Conservation (phyloP, 768 basidiomycete species). For the Rhizopogon vinicolor region DNA sequence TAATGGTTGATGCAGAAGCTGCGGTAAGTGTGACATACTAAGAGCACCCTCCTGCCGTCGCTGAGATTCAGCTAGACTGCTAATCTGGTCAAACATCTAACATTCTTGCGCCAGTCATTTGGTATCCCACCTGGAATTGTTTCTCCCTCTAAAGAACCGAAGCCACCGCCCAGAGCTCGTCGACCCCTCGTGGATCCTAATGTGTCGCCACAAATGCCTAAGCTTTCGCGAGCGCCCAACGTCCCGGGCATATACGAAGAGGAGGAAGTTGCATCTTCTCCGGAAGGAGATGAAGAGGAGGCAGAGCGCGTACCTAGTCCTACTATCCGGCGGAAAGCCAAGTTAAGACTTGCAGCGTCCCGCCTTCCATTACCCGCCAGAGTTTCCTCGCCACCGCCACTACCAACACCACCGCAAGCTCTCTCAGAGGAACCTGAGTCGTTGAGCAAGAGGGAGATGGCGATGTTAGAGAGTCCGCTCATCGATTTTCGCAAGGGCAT, state of each 20-base stretch:
- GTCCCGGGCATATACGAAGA: conserved; percentile 67
- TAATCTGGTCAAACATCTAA: conserved; percentile 61
- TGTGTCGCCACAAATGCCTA: conserved; percentile 42
- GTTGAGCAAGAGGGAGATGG: conserved; percentile 20
- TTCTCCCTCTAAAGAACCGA: conserved; percentile 33
- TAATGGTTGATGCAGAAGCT: conserved; percentile 69
- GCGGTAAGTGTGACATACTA: conserved; percentile 46
- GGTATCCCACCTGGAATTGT: conserved; percentile 33
- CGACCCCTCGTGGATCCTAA: conserved; percentile 40
- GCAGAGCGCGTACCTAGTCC: conserved; percentile 34
- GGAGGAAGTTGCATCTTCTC: conserved; percentile 46
- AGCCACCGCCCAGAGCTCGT: conserved; percentile 46
- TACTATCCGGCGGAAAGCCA: conserved; percentile 36
- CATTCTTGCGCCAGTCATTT: conserved; percentile 58
- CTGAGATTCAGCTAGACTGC: conserved; percentile 36
- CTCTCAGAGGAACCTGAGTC: conserved; percentile 31
- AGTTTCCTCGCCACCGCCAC: conserved; percentile 34
- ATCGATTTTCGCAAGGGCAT: conserved; percentile 34
- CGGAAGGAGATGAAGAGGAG: conserved; percentile 38
- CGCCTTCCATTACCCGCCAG: conserved; percentile 45
- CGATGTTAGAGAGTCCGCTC: conserved; percentile 47
- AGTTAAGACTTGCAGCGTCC: conserved; percentile 44
- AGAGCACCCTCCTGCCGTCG: background rate
- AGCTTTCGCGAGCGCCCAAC: conserved; percentile 61
- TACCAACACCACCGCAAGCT: conserved; percentile 27